A percentile compares a stretch with the other conserved stretches of the same genome.
Conservation (phyloP, 164 flowering plant species). For the Houttuynia cordata region DNA sequence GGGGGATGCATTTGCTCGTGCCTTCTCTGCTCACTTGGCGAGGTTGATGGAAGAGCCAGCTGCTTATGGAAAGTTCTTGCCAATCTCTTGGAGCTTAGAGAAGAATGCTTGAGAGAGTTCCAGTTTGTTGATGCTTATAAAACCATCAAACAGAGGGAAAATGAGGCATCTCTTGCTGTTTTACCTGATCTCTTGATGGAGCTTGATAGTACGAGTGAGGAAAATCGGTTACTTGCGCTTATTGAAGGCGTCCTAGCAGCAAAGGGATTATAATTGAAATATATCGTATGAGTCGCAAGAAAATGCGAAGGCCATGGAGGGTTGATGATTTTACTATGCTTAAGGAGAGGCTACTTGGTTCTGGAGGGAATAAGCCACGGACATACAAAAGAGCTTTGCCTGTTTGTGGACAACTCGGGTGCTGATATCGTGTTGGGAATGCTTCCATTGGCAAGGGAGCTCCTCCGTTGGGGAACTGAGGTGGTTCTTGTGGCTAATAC, state of each 20-base stretch:
- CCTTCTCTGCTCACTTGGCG: constrained; percentile 92
- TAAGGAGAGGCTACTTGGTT: constrained; percentile 84
- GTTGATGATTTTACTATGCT: constrained; percentile 81
- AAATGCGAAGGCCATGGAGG: constrained; percentile 96
- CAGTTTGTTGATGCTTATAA: constrained; percentile 85
- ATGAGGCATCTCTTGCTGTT: constrained; percentile 98
- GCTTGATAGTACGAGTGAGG: constrained; percentile 93
- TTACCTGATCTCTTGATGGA: constrained; percentile 81
- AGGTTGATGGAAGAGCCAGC: constrained; percentile 99
- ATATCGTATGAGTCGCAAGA: constrained; percentile 93
- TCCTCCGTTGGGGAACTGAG: constrained; percentile 96
- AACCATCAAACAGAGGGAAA: constrained; percentile 97
- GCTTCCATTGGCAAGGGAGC: constrained; percentile 97
- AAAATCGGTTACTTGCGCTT: constrained; percentile 62
- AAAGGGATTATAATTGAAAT: constrained; percentile 95
- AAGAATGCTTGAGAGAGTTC: constrained; percentile 96
- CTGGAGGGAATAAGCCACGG: constrained; percentile 39
- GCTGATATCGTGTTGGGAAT: constrained; percentile 93
- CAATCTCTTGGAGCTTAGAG: constrained; percentile 92
- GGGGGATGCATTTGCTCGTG: constrained; percentile 98
- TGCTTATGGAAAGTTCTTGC: constrained; percentile 98
- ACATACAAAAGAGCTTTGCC: constrained; percentile 85
- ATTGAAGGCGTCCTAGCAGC: constrained; percentile 99
- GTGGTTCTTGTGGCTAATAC: constrained; percentile 97
- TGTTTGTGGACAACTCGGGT: constrained; percentile 96